These are phyloP conservation scores for Podaxis carcinomalis DNA, from an alignment of 768 basidiomycete species.

Conservation along the genomic window DNA sequence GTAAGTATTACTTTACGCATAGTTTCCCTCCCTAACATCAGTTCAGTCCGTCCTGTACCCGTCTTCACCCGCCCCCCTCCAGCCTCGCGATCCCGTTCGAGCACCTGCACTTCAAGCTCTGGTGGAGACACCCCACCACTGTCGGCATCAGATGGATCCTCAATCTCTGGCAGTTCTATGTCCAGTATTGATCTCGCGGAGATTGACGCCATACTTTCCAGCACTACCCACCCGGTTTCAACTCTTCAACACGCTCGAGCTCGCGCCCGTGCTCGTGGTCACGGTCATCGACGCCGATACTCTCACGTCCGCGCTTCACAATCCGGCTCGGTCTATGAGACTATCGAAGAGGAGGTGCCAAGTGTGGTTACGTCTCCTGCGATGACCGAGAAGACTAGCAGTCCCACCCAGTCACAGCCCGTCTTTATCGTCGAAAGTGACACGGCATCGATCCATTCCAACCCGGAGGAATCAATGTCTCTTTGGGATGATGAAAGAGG, in stretches of 20 bases:
- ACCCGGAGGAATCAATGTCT: conserved; percentile 25
- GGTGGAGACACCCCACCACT: conserved; percentile 71
- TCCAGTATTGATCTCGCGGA: conserved; percentile 73
- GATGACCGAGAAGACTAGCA: conserved; percentile 28
- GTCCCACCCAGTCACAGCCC: conserved; percentile 33
- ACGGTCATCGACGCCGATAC: conserved; percentile 67
- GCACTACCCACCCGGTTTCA: conserved; percentile 47
- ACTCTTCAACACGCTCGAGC: conserved; percentile 36
- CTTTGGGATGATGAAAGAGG: conserved; percentile 71
- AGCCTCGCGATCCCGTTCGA: conserved; percentile 55
- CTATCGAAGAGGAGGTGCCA: conserved; percentile 68
- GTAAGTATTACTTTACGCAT: conserved; percentile 32
- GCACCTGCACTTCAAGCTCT: conserved; percentile 64
- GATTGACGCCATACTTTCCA: conserved; percentile 52
- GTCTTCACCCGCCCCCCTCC: conserved; percentile 60
- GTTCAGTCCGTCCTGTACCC: conserved; percentile 39
- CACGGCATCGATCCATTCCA: conserved; percentile 40
- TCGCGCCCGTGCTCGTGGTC: conserved; percentile 52
- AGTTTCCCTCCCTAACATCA: conserved; percentile 13
- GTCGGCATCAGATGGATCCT: conserved; percentile 64
- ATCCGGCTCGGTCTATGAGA: conserved; percentile 66
- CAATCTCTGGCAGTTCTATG: conserved; percentile 66
- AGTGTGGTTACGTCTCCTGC: conserved; percentile 24
- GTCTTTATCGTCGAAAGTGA: conserved; percentile 60
- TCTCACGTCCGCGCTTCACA: conserved; percentile 61